Evolutionary conservation across 1,139 yeast species (phyloP), one percentile per base, ranked within the genome.

Genomic region (Candida sanyaensis): DNA sequence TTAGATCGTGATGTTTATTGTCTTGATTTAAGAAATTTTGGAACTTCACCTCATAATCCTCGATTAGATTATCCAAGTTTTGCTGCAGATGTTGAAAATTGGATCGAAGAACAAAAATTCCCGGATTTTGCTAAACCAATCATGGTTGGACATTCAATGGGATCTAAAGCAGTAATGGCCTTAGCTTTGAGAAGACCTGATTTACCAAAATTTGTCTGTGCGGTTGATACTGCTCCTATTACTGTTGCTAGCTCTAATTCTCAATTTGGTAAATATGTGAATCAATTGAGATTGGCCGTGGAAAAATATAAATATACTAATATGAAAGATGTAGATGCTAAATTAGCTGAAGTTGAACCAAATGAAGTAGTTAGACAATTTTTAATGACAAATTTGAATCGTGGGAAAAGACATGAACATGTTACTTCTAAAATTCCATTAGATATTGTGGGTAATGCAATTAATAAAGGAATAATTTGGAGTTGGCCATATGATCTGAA

Each of bases 131-230:
- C 50, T 17, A 69, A 77, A 37, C 88, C 95, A 0, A 81, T 89
- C 17, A 55, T 93, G 23, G 75, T 93, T 26, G 99, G 99, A 1
- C 98, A 92, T 65, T 91, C 97, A 0, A 91, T 93, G 97, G 99
- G 99, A 6, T 98, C 97, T 8, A 93, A 93, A 61, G 80, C 92
- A 0, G 97, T 88, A 3, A 92, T 93, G 98, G 90, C 93, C 0
- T 73, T 88, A 4, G 86, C 92, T 0, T 71, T 93, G 51, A 75
- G 90, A 45, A 73, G 81, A 24, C 96, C 96, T 0, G 79, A 81
- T 1, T 57, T 85, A 23, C 84, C 86, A 3, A 73, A 80, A 31
- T 77, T 84, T 69, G 58, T 91, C 40, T 80, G 93, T 6, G 72
- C 93, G 3, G 96, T 93, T 4, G 99, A 93, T 61, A 93, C 91